These are phyloP conservation scores for Xylariaceae sp. DNA, from an alignment of 2,329 filamentous ascomycete species.

Conservation along the genomic window DNA sequence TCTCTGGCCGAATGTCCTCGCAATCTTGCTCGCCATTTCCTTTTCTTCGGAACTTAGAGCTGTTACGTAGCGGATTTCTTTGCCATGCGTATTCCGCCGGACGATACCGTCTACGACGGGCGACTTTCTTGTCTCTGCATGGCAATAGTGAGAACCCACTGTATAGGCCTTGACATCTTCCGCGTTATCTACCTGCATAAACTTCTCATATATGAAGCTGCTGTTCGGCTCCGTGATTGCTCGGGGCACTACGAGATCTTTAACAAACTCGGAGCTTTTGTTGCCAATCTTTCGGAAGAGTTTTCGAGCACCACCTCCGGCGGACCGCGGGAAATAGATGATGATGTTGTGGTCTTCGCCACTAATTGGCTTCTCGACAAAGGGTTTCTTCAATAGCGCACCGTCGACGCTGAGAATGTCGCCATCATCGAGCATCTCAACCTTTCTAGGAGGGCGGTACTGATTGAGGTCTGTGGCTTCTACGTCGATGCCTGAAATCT, in stretches of 20 bases:
- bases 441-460: constrained; percentile 52
- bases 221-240: constrained; percentile 74
- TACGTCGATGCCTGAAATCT: constrained; percentile 72
- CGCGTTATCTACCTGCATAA: constrained; percentile 91
- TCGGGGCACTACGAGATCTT: constrained; percentile 69
- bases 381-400: constrained; percentile 76
- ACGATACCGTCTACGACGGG: constrained; percentile 96
- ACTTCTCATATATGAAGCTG: constrained; percentile 96
- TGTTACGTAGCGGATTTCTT: constrained; percentile 94
- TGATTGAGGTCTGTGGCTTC: constrained; percentile 65
- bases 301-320: constrained; percentile 83
- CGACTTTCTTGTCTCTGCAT: constrained; percentile 94
- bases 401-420: constrained; percentile 89
- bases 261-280: constrained; percentile 94
- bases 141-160: constrained; percentile 86
- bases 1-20: constrained; percentile 84
- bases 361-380: constrained; percentile 97
- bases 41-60: constrained; percentile 75
- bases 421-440: constrained; percentile 85
- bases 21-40: constrained; percentile 83
- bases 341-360: constrained; percentile 98
- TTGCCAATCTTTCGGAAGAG: constrained; percentile 97
- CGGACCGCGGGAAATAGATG: constrained; percentile 88
- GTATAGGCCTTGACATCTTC: constrained; percentile 99
- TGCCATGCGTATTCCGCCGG: constrained; percentile 92